Evolutionary conservation across 495 filamentous ascomycete genomes (phyloP).

Genomic region (Xylaria castorea): DNA sequence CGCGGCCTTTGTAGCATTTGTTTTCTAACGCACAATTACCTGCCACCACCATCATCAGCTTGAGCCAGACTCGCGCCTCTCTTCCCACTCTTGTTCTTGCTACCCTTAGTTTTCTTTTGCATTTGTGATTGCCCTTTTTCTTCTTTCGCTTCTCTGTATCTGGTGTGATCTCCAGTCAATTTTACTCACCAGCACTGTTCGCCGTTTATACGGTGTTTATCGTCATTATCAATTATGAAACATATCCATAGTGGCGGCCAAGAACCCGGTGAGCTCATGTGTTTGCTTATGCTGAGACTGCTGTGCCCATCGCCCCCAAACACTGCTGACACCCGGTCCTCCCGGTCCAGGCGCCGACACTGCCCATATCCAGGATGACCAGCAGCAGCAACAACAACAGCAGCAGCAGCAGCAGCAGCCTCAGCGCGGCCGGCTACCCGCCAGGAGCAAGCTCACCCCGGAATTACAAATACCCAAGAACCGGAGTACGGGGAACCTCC

Average conservation of each 20-base stretch:
- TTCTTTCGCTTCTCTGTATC: conserved; percentile 10
- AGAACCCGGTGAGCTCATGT: conserved; percentile 52
- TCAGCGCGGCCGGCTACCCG: conserved; percentile 38
- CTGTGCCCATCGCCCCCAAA: conserved; percentile 15
- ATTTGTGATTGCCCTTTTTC: conserved; percentile 17
- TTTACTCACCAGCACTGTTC: conserved; percentile 27
- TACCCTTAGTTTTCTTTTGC: conserved; percentile 17
- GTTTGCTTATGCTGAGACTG: conserved; percentile 24
- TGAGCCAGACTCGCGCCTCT: conserved; percentile 28
- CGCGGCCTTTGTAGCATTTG: conserved; percentile 21
- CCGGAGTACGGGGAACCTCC: conserved; percentile 67
- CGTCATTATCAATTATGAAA: conserved; percentile 53
- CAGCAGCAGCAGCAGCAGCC: conserved; percentile 9
- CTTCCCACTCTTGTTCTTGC: conserved; percentile 1
- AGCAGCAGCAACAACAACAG: conserved; percentile 4
- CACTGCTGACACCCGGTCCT: conserved; percentile 24
- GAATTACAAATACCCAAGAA: conserved; percentile 65
- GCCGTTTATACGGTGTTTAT: conserved; percentile 28
- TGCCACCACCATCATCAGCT: conserved; percentile 22
- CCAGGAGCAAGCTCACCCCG: conserved; percentile 44
- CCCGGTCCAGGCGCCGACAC: conserved; percentile 48
- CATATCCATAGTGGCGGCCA: conserved; percentile 53
- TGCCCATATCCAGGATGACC: conserved; percentile 43
- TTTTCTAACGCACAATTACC: background rate
- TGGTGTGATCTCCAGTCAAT: conserved; percentile 4